Evolutionary conservation across 1,139 yeast genomes (phyloP), one percentile per base, ranked within the genome.

Genomic region (Candida albicans): DNA sequence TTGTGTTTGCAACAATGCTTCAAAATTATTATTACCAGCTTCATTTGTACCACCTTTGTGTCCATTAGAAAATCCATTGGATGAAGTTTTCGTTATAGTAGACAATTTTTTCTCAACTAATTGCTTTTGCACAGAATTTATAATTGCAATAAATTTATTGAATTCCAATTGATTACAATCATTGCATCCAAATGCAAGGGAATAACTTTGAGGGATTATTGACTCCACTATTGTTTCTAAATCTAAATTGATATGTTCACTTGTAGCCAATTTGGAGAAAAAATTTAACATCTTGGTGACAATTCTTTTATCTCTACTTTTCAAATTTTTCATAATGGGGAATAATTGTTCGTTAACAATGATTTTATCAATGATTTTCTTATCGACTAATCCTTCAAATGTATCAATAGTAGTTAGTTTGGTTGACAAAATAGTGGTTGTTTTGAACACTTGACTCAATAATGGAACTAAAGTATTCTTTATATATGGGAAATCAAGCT

Each of bases 401-500:
- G 87, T 74, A 26, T 73, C 68, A n/a, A 90, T 72, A 2, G 96
- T 79, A 11, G 82, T 75, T 29, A 84, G 69, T 55, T 93, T 90
- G 27, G 91, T 87, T 3, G 87, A 81, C 33, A 90, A 67, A 34
- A 93, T 80, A 0, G 95, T 87, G 0, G 98, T 91, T 37, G 89
- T 86, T 34, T 88, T 79, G 63, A 90, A 91, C 2, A 88, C 78
- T 35, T 76, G 77, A 34, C 89, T 79, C 22, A 90, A 70, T 35
- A 81, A 67, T 1, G 96, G 96, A 59, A 87, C 79, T 13, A 89
- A 70, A 13, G 79, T 79, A 53, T 82, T 84, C 53, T 91, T 89
- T 43, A 89, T 73, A 30, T 83, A 79, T 6, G 91, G 79, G 56
- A 88, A 87, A 44, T 84, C 95, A 40, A 85, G 67, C 40, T 77